phyloP scores from a whole-genome alignment of 768 basidiomycete species.

The Kwoniella botswanensis region DNA sequence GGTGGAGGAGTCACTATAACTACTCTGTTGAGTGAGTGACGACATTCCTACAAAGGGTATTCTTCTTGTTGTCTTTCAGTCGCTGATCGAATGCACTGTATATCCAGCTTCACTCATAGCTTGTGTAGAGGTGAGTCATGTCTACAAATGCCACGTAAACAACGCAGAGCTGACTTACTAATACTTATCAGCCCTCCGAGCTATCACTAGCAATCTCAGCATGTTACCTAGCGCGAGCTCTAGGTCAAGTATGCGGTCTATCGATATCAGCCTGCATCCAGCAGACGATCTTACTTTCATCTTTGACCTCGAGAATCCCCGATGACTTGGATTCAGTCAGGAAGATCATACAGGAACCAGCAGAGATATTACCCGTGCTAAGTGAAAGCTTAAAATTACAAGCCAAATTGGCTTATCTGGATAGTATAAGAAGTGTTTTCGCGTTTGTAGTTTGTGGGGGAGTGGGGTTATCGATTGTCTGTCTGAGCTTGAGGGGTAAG shows the following conservation, averaged over 20 bases:
- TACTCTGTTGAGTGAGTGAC: slow-evolving; percentile 35
- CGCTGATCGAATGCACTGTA: background rate
- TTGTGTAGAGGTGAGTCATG: slow-evolving; percentile 20
- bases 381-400: slow-evolving; percentile 15
- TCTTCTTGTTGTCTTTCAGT: background rate
- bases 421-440: slow-evolving; percentile 46
- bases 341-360: slow-evolving; percentile 44
- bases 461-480: slow-evolving; percentile 4
- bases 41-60: background rate
- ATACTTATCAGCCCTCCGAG: slow-evolving; percentile 20
- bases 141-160: too few species aligned
- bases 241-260: slow-evolving; percentile 55
- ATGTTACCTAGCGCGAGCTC: slow-evolving; percentile 50
- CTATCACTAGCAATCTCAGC: slow-evolving; percentile 53
- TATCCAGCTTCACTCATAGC: slow-evolving; percentile 29
- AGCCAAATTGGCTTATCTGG: slow-evolving; percentile 44
- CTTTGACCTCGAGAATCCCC: slow-evolving; percentile 9
- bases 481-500: slow-evolving; percentile 10
- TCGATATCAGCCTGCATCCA: slow-evolving; percentile 51
- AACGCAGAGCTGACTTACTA: too few species aligned
- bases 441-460: slow-evolving; percentile 38
- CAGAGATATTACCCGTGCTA: slow-evolving; percentile 37
- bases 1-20: slow-evolving; percentile 42
- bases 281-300: slow-evolving; percentile 42
- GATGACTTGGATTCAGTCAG: slow-evolving; percentile 24